Evolutionary conservation across 1,284 basidiomycete genomes (phyloP).

Genomic region (Earliella scabrosa): DNA sequence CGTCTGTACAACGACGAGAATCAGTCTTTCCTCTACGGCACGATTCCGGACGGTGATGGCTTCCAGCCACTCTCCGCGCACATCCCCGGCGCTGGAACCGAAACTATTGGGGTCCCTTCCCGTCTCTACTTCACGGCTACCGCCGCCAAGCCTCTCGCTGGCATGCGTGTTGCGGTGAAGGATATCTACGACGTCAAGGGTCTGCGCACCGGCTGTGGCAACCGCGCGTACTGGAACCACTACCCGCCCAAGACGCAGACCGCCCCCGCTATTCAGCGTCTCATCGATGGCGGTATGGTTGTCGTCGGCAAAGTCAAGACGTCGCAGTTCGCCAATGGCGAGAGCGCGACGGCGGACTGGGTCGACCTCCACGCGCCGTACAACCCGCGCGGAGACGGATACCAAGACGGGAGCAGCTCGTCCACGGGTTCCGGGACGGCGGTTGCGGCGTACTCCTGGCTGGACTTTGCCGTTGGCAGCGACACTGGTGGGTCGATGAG

Average conservation of each 20-base stretch:
- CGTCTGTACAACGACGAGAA: conserved; percentile 36
- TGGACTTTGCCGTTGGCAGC: conserved; percentile 45
- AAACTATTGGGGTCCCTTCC: conserved; percentile 36
- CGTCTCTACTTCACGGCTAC: conserved; percentile 36
- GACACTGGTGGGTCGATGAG: conserved; percentile 49
- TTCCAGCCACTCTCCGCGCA: conserved; percentile 32
- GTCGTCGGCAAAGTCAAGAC: conserved; percentile 58
- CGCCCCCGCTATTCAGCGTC: conserved; percentile 47
- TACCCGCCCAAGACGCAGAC: conserved; percentile 40
- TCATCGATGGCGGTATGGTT: conserved; percentile 51
- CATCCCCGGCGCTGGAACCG: conserved; percentile 32
- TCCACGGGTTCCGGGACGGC: conserved; percentile 46
- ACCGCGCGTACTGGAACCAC: conserved; percentile 35
- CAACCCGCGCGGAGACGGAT: conserved; percentile 60
- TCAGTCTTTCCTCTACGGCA: conserved; percentile 36
- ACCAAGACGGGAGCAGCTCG: conserved; percentile 47
- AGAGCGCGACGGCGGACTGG: conserved; percentile 55
- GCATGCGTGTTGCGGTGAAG: conserved; percentile 36
- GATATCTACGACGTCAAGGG: conserved; percentile 39
- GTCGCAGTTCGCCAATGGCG: conserved; percentile 60
- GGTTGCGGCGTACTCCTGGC: conserved; percentile 43
- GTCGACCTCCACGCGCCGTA: conserved; percentile 55
- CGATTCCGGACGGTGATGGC: conserved; percentile 29
- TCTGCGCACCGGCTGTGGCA: conserved; percentile 37
- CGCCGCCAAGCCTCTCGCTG: conserved; percentile 34